phyloP scores from a whole-genome alignment of 768 basidiomycete species.

The Baorangia bicolor region DNA sequence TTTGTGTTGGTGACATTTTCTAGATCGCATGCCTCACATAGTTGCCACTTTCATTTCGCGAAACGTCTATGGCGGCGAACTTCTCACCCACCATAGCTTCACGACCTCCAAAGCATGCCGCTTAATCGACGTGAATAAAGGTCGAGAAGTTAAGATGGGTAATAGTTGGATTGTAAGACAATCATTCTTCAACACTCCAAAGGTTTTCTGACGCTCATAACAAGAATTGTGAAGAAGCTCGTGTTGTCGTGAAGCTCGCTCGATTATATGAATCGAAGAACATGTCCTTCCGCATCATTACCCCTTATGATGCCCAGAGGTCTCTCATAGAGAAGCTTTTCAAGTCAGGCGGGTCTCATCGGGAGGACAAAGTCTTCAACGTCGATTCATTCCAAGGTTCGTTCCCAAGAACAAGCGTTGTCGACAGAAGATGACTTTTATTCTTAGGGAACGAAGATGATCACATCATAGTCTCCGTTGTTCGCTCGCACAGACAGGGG shows the following conservation, averaged over 20 bases:
- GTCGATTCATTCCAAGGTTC: constrained; percentile 81
- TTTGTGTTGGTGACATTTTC: background rate
- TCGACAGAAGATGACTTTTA: constrained; percentile 11
- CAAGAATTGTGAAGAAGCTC: constrained; percentile 61
- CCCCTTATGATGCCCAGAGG: constrained; percentile 77
- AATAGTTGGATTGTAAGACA: constrained; percentile 38
- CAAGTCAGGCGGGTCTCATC: too few species aligned
- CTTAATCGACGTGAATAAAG: constrained; percentile 40
- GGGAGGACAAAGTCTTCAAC: constrained; percentile 69
- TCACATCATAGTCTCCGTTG: constrained; percentile 67
- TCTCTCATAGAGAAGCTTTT: constrained; percentile 54
- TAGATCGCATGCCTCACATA: constrained; percentile 82
- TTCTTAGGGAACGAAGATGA: constrained; percentile 76
- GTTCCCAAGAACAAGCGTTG: constrained; percentile 5
- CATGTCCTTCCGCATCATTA: constrained; percentile 63
- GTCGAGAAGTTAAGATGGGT: constrained; percentile 27
- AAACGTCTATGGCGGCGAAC: constrained; percentile 56
- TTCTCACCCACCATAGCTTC: constrained; percentile 55
- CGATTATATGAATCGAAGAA: constrained; percentile 43
- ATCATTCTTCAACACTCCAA: background rate
- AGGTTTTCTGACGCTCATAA: constrained; percentile 5
- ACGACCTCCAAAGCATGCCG: constrained; percentile 33
- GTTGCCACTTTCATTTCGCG: constrained; percentile 71
- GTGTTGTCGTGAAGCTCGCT: constrained; percentile 54
- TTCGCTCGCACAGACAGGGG: constrained; percentile 56